Percentiles rank a stretch among this genome's conserved stretches.
phyloP scores from a whole-genome alignment of 176 grass and related monocot genomes.

The Otatea glauca region DNA sequence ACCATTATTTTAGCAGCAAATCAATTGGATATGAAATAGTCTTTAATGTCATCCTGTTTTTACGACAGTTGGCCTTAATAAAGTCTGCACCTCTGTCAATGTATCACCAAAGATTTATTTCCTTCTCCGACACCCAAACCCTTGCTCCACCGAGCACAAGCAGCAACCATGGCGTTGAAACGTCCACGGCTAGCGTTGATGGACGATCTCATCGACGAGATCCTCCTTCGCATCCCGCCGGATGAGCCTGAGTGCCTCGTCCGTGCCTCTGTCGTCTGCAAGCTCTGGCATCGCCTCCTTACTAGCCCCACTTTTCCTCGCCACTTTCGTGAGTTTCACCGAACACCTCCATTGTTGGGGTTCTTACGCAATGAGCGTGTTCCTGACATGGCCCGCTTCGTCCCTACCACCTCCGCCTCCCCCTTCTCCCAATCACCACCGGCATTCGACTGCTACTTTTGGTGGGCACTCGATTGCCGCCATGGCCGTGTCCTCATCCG shows the following conservation, averaged over 20 bases:
- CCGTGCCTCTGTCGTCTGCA: constrained; percentile 25
- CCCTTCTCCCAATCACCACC: background rate
- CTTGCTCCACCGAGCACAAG: too few species aligned
- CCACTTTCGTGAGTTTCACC: constrained; percentile 11
- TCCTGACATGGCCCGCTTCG: background rate
- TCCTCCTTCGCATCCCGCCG: constrained; percentile 28
- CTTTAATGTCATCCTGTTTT: too few species aligned
- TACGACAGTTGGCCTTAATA: too few species aligned
- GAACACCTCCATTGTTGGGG: background rate
- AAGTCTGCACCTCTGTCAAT: too few species aligned
- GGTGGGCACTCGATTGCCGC: background rate
- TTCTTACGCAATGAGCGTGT: background rate
- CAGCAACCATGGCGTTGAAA: too few species aligned
- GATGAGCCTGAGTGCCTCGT: background rate
- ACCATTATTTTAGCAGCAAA: too few species aligned
- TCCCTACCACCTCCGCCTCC: background rate
- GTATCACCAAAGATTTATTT: too few species aligned
- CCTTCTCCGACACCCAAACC: too few species aligned
- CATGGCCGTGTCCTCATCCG: constrained; percentile 35
- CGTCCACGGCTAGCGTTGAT: too few species aligned
- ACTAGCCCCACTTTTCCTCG: background rate
- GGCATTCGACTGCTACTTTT: background rate
- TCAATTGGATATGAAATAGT: too few species aligned
- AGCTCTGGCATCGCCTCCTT: background rate
- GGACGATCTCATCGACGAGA: background rate